Evolutionary conservation across 1,284 basidiomycete genomes (phyloP), one percentile per base, ranked within the genome.

Genomic region (Coriolopsis trogii): DNA sequence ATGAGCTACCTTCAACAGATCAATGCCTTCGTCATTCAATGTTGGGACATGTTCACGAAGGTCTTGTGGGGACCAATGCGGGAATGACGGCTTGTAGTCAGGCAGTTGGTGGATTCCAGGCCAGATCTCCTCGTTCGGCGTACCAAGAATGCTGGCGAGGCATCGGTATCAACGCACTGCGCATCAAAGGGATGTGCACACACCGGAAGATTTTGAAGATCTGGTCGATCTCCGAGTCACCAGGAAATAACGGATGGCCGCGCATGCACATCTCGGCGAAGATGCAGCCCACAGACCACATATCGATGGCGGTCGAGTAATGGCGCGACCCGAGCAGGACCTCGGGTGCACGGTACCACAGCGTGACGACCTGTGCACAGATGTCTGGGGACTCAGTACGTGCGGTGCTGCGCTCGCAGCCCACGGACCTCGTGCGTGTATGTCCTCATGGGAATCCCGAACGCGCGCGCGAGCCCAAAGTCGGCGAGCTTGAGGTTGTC

Each of bases 121-220:
- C 96, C 96, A 99, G 8, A 74, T 76, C 29, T 92, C 85, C 64
- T 98, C 95, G 63, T 85, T 90, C 2, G 96, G 96, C n/a, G 97
- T 99, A 18, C 96, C 96, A 44, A 98, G 80, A 28, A 95, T 81
- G 65, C 94, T 95, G 52, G 21, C 40, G 24, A 29, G 8, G 9
- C 33, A 49, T 39, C 10, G 37, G 39, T 29, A 24, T 41, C 25
- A 28, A 28, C 31, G 12, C 3, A 41, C n/a, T n/a, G n/a, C n/a
- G n/a, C 29, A 25, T 30, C 12, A 24, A 29, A 12, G 3, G 25
- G 5, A 37, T 18, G 33, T 23, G 24, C n/a, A 64, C 79, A 50
- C 56, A 92, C 93, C 91, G 85, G 82, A 99, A 99, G 67, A 98
- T 99, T 73, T 95, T 93, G 84, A 98, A 99, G 63, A 99, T 99